Evolutionary conservation across 257 asterid species (phyloP), one percentile per base, ranked within the genome.

Genomic region (Osmanthus fragrans): DNA sequence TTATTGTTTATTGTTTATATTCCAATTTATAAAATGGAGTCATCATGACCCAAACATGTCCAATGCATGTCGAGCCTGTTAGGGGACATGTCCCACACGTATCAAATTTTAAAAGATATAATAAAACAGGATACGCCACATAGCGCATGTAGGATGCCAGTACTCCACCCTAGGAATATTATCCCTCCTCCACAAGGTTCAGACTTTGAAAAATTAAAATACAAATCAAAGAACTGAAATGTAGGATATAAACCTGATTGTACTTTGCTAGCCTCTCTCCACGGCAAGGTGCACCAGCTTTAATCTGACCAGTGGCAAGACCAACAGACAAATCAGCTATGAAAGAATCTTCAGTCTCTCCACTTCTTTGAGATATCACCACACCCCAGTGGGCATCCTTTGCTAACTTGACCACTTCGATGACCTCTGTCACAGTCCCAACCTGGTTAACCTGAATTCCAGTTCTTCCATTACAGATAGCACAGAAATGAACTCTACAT

Each of bases 241-340:
- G 37, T 27, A 79, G 80, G 73, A 68, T 77, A 71, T 34, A 30
- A 71, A 95, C 99, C 98, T 93, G 99, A 86, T 96, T 96, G 89
- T 96, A 93, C 91, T 96, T 96, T 0, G 96, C 93, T 80, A 96
- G 87, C 81, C 99, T 91, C 88, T 96, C 99, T 72, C 99, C 99
- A 78, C 97, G 93, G 86, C 97, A 90, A 80, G 99, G 98, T n/a
- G 97, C 98, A 69, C 99, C 99, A 29, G 97, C 97, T 90, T 96
- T 93, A 75, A 96, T 87, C 89, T 92, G 99, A 79, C 94, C 93
- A 73, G 92, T 71, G 76, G 90, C 88, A 51, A 96, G 90, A 78
- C 98, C 99, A 78, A 96, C 99, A 32, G 97, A 91, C 79, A 96
- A 87, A 88, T 96, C 99, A 78, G 99, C 89, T 84, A 93, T 80